Evolutionary conservation across 495 filamentous ascomycete genomes (phyloP), one percentile per base, ranked within the genome.

Genomic region (Mycothermus thermophilus): DNA sequence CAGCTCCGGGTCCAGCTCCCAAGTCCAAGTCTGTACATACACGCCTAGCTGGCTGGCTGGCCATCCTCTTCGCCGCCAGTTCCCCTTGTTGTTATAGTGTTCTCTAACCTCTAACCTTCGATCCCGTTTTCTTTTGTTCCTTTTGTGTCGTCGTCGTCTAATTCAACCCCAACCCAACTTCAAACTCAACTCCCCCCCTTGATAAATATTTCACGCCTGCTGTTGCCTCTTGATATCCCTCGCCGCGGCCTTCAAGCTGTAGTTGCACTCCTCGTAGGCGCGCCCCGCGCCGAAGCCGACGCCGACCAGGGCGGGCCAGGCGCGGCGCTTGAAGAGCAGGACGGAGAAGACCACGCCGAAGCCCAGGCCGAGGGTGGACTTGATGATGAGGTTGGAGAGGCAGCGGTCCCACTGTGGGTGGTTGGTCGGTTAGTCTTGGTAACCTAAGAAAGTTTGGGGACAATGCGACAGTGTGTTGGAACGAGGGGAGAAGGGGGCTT

Each of bases 321-420:
- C 83, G 58, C 90, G 76, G 55, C 90, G 77, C 71, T 92, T 93
- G 74, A 99, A 99, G 17, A 99, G 62, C 30, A 99, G 77, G 20
- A 99, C 87, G 30, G 87, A 95, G 69, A 99, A 96, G 59, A 96
- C 80, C 57, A 96, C 79, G 61, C 90, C 90, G 63, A 96, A 95
- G 37, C 79, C 82, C 46, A 94, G 76, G 47, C 90, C 90, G 55
- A 99, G 74, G 31, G 80, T 76, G 37, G 86, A 94, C 57, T 90
- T 86, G 65, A 96, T 87, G 51, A 96, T 72, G 62, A 93, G 72
- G 50, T 88, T 93, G 45, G 90, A 94, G 58, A 96, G 77, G 58
- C 87, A 93, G 59, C 79, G 84, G 60, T 99, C 90, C 90, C 90
- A 99, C 92, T 99, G 48, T 40, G 13, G 17, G 25, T 3, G 8